These are phyloP conservation scores for Vanderwaltozyma polyspora DNA, from an alignment of 805 yeast species.

Conservation along the genomic window DNA sequence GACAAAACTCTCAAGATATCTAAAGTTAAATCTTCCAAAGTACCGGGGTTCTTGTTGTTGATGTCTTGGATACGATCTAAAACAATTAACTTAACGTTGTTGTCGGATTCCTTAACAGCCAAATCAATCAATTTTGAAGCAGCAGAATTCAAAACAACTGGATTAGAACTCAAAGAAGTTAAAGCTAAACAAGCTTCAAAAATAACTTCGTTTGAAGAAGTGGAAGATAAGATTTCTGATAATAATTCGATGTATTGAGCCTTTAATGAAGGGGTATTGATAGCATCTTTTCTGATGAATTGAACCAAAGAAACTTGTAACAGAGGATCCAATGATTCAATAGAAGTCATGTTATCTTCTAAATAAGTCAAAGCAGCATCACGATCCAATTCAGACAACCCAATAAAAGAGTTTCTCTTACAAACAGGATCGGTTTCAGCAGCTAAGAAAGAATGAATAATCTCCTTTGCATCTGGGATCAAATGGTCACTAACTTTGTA, in stretches of 20 bases:
- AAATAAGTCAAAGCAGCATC: conserved; percentile 75
- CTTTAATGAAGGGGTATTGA: conserved; percentile 49
- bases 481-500: conserved; percentile 74
- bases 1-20: conserved; percentile 78
- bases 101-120: conserved; percentile 88
- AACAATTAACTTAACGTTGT: conserved; percentile 86
- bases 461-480: conserved; percentile 91
- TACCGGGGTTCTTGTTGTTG: conserved; percentile 64
- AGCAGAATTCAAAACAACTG: conserved; percentile 60
- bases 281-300: conserved; percentile 77
- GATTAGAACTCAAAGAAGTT: conserved; percentile 48
- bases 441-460: conserved; percentile 57
- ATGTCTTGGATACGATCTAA: conserved; percentile 75
- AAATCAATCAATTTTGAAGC: conserved; percentile 80
- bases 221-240: conserved; percentile 57
- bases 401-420: conserved; percentile 88
- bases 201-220: conserved; percentile 50
- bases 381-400: conserved; percentile 71
- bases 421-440: conserved; percentile 89
- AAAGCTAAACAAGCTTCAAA: conserved; percentile 88
- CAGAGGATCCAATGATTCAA: conserved; percentile 65
- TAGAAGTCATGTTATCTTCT: conserved; percentile 50
- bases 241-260: conserved; percentile 63
- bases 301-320: conserved; percentile 85
- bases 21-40: conserved; percentile 69